Evolutionary conservation across 2,329 filamentous ascomycete genomes (phyloP), one percentile per base, ranked within the genome.

Genomic region (Aspergillus brasiliensis): DNA sequence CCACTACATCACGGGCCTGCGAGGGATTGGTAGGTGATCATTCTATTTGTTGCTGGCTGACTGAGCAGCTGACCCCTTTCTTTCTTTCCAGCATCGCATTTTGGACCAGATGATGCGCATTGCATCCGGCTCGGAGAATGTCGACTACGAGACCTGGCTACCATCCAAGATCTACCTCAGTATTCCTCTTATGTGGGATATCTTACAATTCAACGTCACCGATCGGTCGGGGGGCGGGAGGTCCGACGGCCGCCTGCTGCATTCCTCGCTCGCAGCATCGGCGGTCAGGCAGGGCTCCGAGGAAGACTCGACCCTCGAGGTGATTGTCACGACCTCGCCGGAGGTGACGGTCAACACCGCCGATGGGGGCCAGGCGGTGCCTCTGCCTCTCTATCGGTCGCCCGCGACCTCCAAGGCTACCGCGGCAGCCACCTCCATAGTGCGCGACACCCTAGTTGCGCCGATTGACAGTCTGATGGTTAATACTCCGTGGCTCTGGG

Each of bases 181-280:
- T 60, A 80, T 83, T 0, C 80, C 80, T 1, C 65, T 84, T 4
- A 83, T 83, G 82, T 83, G 82, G 82, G 79, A 82, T 38, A 79
- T 83, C 8, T 67, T 84, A 3, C 80, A 82, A 56, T 79, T 83
- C 65, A 81, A 79, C 65, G 73, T 72, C 7, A 70, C 76, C 0
- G 74, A 78, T 38, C 28, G 40, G 13, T 42, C 53, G 17, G 68
- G 74, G 1, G 73, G 73, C 5, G 75, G 77, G 11, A 69, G 71
- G 1, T 71, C 78, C 0, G 69, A 70, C 0, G 71, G 75, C 2
- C 77, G 79, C 3, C 69, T 83, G 2, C 71, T 83, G 2, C 77
- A 81, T 57, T 65, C 75, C 1, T 80, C 80, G 0, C 75, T 83
- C 3, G 63, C 60, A 0, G 71, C 77, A 8, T 17, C 51, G 0